Percentiles rank a stretch among this genome's conserved stretches.
phyloP scores from a whole-genome alignment of 768 basidiomycete genomes.

The Podaxis sp. region DNA sequence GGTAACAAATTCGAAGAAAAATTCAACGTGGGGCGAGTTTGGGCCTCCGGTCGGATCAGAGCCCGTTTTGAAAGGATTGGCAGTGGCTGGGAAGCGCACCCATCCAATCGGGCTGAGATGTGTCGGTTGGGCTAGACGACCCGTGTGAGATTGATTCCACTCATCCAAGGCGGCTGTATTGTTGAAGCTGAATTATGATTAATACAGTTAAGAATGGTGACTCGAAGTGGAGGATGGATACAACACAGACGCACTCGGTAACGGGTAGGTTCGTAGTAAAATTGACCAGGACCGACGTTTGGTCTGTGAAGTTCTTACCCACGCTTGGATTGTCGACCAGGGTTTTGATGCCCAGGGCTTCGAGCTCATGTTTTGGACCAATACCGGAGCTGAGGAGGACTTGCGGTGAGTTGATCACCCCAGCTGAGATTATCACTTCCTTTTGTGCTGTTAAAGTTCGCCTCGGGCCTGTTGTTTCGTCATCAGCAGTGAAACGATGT shows the following conservation, averaged over 20 bases:
- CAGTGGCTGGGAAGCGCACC: conserved; percentile 4
- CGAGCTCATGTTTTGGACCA: conserved; percentile 20
- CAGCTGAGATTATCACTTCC: conserved; percentile 34
- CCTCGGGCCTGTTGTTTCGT: neutral
- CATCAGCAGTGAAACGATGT: neutral
- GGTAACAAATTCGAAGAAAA: neutral
- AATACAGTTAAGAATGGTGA: too few species aligned
- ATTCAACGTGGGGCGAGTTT: neutral
- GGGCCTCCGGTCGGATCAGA: conserved; percentile 9
- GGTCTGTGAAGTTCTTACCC: conserved; percentile 20
- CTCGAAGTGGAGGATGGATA: too few species aligned
- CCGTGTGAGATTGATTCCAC: neutral
- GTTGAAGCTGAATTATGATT: neutral
- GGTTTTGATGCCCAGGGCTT: conserved; percentile 15
- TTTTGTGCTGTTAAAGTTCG: conserved; percentile 20
- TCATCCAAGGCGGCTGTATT: neutral
- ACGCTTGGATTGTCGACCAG: conserved; percentile 14
- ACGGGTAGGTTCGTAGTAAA: conserved; percentile 11
- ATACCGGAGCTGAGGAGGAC: conserved; percentile 31
- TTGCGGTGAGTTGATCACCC: conserved; percentile 25
- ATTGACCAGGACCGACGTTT: conserved; percentile 14
- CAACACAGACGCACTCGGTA: conserved; percentile 2
- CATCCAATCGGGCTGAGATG: conserved; percentile 2
- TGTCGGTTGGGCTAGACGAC: neutral
- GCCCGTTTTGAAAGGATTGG: neutral